phyloP scores from a whole-genome alignment of 2,329 filamentous ascomycete species.

The Metarhizium album region DNA sequence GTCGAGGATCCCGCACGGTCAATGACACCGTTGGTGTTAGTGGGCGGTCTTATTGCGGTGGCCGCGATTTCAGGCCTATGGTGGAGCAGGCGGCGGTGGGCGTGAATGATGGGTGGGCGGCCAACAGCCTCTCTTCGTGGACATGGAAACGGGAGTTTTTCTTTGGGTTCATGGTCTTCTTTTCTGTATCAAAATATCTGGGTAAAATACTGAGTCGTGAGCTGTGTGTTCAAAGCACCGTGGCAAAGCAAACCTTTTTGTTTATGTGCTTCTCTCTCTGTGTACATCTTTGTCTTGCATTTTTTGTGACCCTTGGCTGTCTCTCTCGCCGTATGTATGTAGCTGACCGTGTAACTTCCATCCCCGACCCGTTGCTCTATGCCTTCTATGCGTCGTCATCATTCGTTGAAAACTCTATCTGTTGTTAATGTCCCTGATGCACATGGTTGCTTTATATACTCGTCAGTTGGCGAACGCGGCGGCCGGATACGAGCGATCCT shows the following conservation, averaged over 20 bases:
- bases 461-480: constrained; percentile 44
- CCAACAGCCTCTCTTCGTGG: constrained; percentile 1
- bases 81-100: constrained; percentile 20
- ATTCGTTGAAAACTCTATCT: not conserved
- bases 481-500: constrained; percentile 49
- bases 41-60: constrained; percentile 25
- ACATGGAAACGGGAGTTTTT: constrained; percentile 4
- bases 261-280: constrained; percentile 3
- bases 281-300: not conserved
- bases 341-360: too few relatives aligned
- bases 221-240: not conserved
- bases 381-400: not conserved
- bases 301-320: not conserved
- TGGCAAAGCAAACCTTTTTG: not conserved
- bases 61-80: constrained; percentile 28
- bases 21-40: constrained; percentile 20
- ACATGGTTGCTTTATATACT: not conserved
- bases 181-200: not conserved
- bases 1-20: constrained; percentile 21
- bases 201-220: constrained; percentile 1
- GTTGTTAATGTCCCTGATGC: not conserved
- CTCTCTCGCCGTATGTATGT: too few relatives aligned
- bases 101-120: not conserved
- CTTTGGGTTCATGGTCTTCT: not conserved
- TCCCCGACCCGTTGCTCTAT: not conserved